Evolutionary conservation across 441 rosid genomes (phyloP), one percentile per base, ranked within the genome.

Genomic region (Populus hybrid): DNA sequence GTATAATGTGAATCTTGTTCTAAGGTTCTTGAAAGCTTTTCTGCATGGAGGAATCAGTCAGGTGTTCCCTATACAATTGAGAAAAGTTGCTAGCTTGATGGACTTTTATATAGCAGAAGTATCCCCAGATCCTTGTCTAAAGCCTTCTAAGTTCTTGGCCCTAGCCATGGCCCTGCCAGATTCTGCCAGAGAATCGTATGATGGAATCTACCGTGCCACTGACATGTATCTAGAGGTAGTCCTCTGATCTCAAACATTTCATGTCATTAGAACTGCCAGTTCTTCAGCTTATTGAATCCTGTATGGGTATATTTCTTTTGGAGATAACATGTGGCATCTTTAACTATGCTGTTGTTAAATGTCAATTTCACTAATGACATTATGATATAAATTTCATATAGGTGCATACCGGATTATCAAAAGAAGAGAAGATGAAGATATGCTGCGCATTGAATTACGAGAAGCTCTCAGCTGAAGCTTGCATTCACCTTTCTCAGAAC

Each of bases 161-260:
- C 82, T 94, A 14, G 83, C 85, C 71, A 71, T 73, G 82, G 84
- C 87, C 74, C 42, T 94, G 72, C 98, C 98, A 0, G 94, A 91
- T 82, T 84, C 84, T 67, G 91, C 94, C 2, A 79, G 94, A 80
- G 95, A 89, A 34, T 89, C 89, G 1, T 85, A 82, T 5, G 89
- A 92, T 50, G 87, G 85, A 73, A 83, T 92, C 42, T 92, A 91
- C 59, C 87, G 76, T 5, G 93, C 96, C 28, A 81, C 86, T 38
- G 93, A 91, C 87, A 85, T 90, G 89, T 92, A 89, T 86, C 83
- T 94, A 12, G 90, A 90, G 96, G 97, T 94, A 88, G 3, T 78
- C 6, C 69, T 30, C 3, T 3, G 32, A 30, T 4, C 71, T 71
- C 30, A 32, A 12, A 12, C 20, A 24, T 30, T 30, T 30, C 32